Conservation (phyloP, 2,329 filamentous ascomycete genomes). For the Venturiaceae sp. region DNA sequence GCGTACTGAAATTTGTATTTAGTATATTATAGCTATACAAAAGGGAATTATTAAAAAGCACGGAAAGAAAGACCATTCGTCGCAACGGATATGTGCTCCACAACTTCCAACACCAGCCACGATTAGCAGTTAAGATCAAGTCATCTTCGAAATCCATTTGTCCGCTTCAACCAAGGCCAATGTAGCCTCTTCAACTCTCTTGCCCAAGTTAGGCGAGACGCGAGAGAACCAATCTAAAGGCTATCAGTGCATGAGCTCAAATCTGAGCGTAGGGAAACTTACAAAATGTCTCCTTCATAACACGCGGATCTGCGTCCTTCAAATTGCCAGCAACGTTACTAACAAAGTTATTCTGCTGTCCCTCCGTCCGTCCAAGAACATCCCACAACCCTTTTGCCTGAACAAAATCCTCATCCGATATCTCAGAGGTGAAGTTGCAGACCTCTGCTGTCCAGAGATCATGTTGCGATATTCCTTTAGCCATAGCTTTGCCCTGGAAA, state of each 20-base stretch:
- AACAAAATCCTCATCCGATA: slow-evolving; percentile 7
- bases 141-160: too few species aligned
- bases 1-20: too few species aligned
- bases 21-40: too few species aligned
- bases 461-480: not conserved
- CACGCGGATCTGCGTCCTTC: not conserved
- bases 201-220: not conserved
- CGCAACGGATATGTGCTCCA: too few species aligned
- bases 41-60: too few species aligned
- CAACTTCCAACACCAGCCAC: too few species aligned
- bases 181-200: not conserved
- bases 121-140: too few species aligned
- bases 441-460: slow-evolving; percentile 5
- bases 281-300: not conserved
- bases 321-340: slow-evolving; percentile 3
- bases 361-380: slow-evolving; percentile 2
- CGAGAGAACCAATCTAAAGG: not conserved
- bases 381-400: slow-evolving; percentile 6
- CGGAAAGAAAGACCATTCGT: too few species aligned
- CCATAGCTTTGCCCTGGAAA: not conserved
- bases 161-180: too few species aligned
- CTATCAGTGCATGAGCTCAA: not conserved
- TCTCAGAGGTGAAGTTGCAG: not conserved
- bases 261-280: not conserved
- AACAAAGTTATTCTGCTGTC: slow-evolving; percentile 5